These are phyloP conservation scores for Endotrypanum monterogeii DNA, from an alignment of 208 protist species.

Conservation along the genomic window DNA sequence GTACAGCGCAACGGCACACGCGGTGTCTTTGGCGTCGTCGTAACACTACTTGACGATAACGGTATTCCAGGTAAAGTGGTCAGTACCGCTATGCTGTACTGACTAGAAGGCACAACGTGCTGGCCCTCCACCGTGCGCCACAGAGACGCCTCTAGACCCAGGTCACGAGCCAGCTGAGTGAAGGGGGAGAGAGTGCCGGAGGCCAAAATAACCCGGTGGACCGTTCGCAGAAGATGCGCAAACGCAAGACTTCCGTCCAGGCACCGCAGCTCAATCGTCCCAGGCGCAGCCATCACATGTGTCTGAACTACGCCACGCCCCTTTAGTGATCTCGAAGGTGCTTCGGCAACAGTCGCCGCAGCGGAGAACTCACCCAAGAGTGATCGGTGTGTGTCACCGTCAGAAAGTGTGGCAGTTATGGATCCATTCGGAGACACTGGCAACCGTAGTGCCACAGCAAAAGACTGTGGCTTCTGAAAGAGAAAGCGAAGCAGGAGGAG, in stretches of 20 bases:
- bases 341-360: not conserved
- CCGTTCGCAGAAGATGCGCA: conserved; percentile 47
- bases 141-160: conserved; percentile 43
- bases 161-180: conserved; percentile 71
- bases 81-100: conserved; percentile 42
- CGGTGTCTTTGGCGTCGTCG: not conserved
- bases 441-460: conserved; percentile 37
- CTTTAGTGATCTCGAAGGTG: too few relatives aligned
- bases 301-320: not conserved
- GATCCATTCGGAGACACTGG: not conserved
- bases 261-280: conserved; percentile 55
- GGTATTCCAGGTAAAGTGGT: conserved; percentile 19
- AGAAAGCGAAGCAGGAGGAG: conserved; percentile 77
- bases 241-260: conserved; percentile 76
- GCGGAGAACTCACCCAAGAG: conserved; percentile 1
- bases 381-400: not conserved
- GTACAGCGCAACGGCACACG: conserved; percentile 55
- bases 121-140: conserved; percentile 39
- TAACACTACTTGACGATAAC: not conserved
- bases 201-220: conserved; percentile 90
- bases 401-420: not conserved
- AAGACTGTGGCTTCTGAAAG: conserved; percentile 52
- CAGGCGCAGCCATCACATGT: not conserved
- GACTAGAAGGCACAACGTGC: conserved; percentile 47
- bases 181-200: conserved; percentile 96